Percentiles rank a stretch among this genome's conserved stretches.
These are phyloP conservation scores for Tuber microsphaerosporum DNA, from an alignment of 495 filamentous ascomycete species.

Conservation along the genomic window DNA sequence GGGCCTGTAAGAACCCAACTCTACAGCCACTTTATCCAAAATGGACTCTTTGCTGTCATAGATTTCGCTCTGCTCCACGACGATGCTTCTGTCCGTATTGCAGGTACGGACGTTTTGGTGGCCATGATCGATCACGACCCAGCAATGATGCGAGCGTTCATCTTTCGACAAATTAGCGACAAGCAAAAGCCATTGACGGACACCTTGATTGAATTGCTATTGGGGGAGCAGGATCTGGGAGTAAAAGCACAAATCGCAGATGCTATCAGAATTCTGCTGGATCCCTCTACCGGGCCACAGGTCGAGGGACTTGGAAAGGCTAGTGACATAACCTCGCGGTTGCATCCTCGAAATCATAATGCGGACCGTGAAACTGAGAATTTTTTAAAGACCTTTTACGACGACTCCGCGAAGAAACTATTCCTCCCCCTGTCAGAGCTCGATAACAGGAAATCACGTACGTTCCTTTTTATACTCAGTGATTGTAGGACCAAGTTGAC, in stretches of 20 bases:
- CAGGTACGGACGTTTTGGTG: constrained; percentile 87
- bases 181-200: constrained; percentile 83
- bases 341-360: constrained; percentile 45
- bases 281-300: constrained; percentile 57
- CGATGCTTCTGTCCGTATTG: constrained; percentile 79
- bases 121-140: constrained; percentile 95
- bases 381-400: constrained; percentile 83
- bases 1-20: constrained; percentile 67
- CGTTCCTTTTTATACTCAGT: constrained; percentile 34
- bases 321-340: constrained; percentile 63
- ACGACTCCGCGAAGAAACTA: constrained; percentile 74
- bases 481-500: constrained; percentile 27
- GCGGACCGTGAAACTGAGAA: constrained; percentile 71
- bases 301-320: constrained; percentile 60
- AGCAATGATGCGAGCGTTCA: constrained; percentile 82
- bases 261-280: constrained; percentile 86
- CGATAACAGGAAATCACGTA: constrained; percentile 57
- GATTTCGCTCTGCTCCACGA: constrained; percentile 79
- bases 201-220: constrained; percentile 83
- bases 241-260: constrained; percentile 95
- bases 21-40: constrained; percentile 79
- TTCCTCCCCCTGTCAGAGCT: constrained; percentile 83
- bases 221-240: constrained; percentile 84
- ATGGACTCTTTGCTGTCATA: constrained; percentile 83
- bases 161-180: constrained; percentile 83